phyloP scores from a whole-genome alignment of 2,329 filamentous ascomycete species.

The Trichoderma gracile region DNA sequence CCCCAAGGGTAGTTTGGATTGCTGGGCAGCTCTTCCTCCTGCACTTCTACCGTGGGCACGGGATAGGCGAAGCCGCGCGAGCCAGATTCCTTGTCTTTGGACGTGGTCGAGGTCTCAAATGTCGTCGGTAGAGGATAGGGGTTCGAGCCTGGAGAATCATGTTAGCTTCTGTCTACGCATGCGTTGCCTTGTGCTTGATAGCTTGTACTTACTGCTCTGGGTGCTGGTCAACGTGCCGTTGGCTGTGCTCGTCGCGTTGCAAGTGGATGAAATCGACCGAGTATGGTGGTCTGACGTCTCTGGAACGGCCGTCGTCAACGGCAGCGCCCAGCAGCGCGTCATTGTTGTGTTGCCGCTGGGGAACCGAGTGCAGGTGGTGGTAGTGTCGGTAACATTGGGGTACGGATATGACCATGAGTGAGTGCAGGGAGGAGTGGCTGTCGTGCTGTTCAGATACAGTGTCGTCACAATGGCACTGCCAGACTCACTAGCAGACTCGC shows the following conservation, averaged over 20 bases:
- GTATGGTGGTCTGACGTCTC: constrained; percentile 12
- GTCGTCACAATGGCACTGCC: constrained; percentile 12
- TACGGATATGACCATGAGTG: constrained; percentile 24
- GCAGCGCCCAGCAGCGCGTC: constrained; percentile 17
- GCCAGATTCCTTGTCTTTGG: constrained; percentile 20
- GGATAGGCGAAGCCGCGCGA: constrained; percentile 25
- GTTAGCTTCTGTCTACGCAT: neutral
- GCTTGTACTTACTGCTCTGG: constrained; percentile 18
- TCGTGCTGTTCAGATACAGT: constrained; percentile 22
- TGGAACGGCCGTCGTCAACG: constrained; percentile 11
- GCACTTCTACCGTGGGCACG: constrained; percentile 28
- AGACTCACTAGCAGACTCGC: neutral
- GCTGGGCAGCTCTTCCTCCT: constrained; percentile 31
- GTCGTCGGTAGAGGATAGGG: constrained; percentile 27
- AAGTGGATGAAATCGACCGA: constrained; percentile 26
- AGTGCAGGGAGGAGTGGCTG: constrained; percentile 23
- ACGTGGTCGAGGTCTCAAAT: constrained; percentile 29
- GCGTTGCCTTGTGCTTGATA: neutral
- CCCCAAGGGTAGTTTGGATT: constrained; percentile 43
- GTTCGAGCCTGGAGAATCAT: constrained; percentile 1
- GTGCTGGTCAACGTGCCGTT: constrained; percentile 8
- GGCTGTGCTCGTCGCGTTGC: constrained; percentile 31
- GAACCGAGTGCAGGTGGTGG: constrained; percentile 13
- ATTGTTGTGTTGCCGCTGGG: constrained; percentile 16
- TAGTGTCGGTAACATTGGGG: constrained; percentile 20